These are phyloP conservation scores for Fusarium robinianum DNA, from an alignment of 2,329 filamentous ascomycete species.

Conservation along the genomic window DNA sequence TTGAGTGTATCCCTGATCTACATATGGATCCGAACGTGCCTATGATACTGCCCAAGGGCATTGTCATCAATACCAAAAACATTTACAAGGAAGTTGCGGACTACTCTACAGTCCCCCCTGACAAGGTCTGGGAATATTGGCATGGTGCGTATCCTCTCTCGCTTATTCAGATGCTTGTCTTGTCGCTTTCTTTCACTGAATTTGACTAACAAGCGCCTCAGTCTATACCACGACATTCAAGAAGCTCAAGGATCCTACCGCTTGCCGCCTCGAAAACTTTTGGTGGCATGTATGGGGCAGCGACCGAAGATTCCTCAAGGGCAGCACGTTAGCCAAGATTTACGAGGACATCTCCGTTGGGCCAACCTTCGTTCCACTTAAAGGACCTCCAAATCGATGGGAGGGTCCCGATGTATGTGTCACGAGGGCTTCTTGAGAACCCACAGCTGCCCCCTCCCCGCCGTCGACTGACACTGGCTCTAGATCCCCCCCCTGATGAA, in stretches of 20 bases:
- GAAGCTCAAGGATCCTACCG: slow-evolving; percentile 63
- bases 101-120: slow-evolving; percentile 53
- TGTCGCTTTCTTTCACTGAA: slow-evolving; percentile 8
- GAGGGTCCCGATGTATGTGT: slow-evolving; percentile 53
- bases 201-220: slow-evolving; percentile 36
- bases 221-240: slow-evolving; percentile 65
- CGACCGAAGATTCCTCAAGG: slow-evolving; percentile 57
- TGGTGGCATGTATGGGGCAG: slow-evolving; percentile 71
- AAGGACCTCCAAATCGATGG: slow-evolving; percentile 57
- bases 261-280: slow-evolving; percentile 65
- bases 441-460: slow-evolving; percentile 1
- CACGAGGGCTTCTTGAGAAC: slow-evolving; percentile 8
- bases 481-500: slow-evolving; percentile 39
- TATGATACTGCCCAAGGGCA: slow-evolving; percentile 60
- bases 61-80: slow-evolving; percentile 57
- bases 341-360: slow-evolving; percentile 63
- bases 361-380: slow-evolving; percentile 60
- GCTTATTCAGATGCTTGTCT: too few species aligned
- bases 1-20: slow-evolving; percentile 10
- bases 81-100: slow-evolving; percentile 60
- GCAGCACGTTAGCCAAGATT: slow-evolving; percentile 56
- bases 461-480: slow-evolving; percentile 22
- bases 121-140: slow-evolving; percentile 61
- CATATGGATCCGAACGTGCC: slow-evolving; percentile 44
- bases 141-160: slow-evolving; percentile 51